Base-by-base conservation (phyloP, 495 filamentous ascomycete genomes). In the Pyrenopolyporus hunteri region DNA sequence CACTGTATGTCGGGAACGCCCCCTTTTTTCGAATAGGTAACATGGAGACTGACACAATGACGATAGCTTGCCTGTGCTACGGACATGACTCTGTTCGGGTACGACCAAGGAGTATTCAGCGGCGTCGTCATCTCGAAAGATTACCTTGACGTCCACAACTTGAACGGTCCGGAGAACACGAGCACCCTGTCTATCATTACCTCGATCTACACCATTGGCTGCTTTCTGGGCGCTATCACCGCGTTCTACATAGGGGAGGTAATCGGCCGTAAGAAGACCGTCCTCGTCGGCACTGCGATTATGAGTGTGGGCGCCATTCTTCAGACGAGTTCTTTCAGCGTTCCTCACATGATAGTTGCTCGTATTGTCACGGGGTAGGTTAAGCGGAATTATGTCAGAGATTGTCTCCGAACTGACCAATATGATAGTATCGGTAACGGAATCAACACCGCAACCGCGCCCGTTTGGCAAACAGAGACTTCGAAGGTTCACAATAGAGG, bases 391-490 rank as follows among this genome's bases (percentile, higher is more conserved):
- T 53, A 1, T 4, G 44, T 40, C 28, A 14, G 16, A 44, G 8
- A 66, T 23, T 40, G 71, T 10, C 50, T 55, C 3, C 75, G 52
- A 28, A 19, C 33, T 57, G 44, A 69, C 19, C 14, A 6, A n/a
- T 46, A n/a, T 3, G 14, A 19, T 44, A 70, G 85, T 4, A 79
- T 89, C 29, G 87, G 86, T 4, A 89, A 88, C 56, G 87, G 86
- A 10, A 78, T 87, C 55, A 88, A 89, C 51, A 86, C 83, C 0
- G 77, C 85, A 1, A 85, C 83, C 8, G 85, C 82, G 1, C 85
- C 87, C 8, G 78, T 87, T 5, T 89, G 83, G 85, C 84, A 88
- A 62, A 80, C 80, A 1, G 85, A 89, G 63, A 86, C 83, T 0
- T 81, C 83, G 0, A 80, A 84, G 54, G 76, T 78, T 0, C 75